These are phyloP conservation scores for Laburnicola sp. DNA, from an alignment of 2,329 filamentous ascomycete species.

Conservation along the genomic window DNA sequence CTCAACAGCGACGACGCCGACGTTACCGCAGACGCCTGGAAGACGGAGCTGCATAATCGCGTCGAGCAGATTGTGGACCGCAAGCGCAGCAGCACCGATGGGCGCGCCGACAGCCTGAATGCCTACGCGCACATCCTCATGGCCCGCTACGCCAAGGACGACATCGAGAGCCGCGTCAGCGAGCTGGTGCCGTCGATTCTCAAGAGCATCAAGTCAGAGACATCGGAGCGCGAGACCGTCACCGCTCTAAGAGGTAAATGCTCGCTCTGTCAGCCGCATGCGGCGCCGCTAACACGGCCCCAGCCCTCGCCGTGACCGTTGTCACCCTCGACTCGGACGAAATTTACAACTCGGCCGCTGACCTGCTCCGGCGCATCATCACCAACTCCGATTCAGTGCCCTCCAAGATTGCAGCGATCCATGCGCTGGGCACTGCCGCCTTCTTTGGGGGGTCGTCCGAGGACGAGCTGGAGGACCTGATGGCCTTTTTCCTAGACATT, in stretches of 20 bases:
- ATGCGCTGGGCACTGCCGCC: constrained; percentile 70
- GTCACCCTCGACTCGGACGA: constrained; percentile 67
- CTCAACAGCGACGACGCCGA: constrained; percentile 55
- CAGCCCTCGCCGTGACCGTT: constrained; percentile 69
- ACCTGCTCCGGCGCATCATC: constrained; percentile 63
- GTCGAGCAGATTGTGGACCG: constrained; percentile 74
- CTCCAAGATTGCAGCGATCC: constrained; percentile 72
- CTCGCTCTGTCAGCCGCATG: neutral
- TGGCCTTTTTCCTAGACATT: constrained; percentile 77
- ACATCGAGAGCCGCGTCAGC: constrained; percentile 61
- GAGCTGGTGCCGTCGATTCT: constrained; percentile 69
- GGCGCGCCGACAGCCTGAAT: constrained; percentile 66
- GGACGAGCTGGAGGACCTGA: constrained; percentile 69
- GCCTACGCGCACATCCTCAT: constrained; percentile 68
- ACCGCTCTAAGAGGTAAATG: constrained; percentile 66
- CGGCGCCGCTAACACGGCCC: constrained; percentile 16
- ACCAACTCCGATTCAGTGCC: constrained; percentile 67
- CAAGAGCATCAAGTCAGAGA: constrained; percentile 70
- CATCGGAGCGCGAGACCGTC: constrained; percentile 68
- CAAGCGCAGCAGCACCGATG: constrained; percentile 75
- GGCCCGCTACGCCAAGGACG: constrained; percentile 66
- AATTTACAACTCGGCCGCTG: constrained; percentile 65
- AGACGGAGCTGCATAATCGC: constrained; percentile 63
- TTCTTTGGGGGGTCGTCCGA: constrained; percentile 75
- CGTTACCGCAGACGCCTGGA: constrained; percentile 59